Evolutionary conservation across 2,329 filamentous ascomycete genomes (phyloP), one percentile per base, ranked within the genome.

Genomic region (Hirsutella minnesotensis): DNA sequence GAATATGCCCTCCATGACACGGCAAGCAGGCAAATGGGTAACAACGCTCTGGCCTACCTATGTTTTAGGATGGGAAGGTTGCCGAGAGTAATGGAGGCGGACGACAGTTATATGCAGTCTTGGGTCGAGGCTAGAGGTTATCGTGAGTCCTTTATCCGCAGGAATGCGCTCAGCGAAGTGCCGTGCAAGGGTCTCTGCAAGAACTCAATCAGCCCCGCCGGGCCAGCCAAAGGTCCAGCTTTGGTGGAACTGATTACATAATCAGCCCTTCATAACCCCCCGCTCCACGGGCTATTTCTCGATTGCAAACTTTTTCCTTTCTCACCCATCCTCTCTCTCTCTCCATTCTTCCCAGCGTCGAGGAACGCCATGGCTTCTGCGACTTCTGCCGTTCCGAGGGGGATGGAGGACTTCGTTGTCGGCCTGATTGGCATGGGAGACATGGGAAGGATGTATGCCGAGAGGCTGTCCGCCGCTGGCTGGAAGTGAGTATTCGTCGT

Each of bases 361-460:
- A 45, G 55, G 46, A n/a, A 53, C 42, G 52, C 39, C 47, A 64
- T 64, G 60, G 51, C 55, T 42, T 51, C 53, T 41, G 37, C 46
- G 21, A 44, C 46, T 33, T 46, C 45, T 37, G 35, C 52, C 38
- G 46, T 65, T 48, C 66, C 67, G 16, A 47, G 55, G 13, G 67
- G 57, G 50, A 77, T 77, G 81, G 77, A 81, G 53, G 71, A 75
- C 57, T 86, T 86, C 60, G 79, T 83, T 49, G 77, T 98, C 52
- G 92, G 92, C 52, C 84, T 98, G 58, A 98, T 98, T 61, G 92
- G 92, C 47, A 95, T 98, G 89, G 92, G 92, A 51, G 90, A 95
- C 58, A 98, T 98, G 92, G 92, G 92, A 57, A 94, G 83, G 75
- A 94, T 98, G 87, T 98, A 98, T 65, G 86, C 92, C 57, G 79